A percentile compares a stretch with the other conserved stretches of the same genome.
Conservation (phyloP, 2,329 filamentous ascomycete species). For the Penicillium sp. region DNA sequence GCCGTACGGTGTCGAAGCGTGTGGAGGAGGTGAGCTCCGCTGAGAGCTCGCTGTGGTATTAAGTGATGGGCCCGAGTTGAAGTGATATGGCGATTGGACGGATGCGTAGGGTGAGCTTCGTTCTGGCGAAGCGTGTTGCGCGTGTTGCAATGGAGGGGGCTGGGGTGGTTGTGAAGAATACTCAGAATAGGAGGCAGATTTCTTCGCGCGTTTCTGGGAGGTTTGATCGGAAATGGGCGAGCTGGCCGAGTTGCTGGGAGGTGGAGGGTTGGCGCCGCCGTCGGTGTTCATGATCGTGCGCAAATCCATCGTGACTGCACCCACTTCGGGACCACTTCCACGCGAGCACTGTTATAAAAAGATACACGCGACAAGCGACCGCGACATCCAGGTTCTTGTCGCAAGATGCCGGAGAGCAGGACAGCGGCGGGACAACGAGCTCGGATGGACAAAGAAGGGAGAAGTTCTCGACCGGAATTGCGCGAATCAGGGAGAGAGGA, state of each 20-base stretch:
- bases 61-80: conserved; percentile 33
- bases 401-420: conserved; percentile 8
- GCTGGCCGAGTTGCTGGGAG: conserved; percentile 33
- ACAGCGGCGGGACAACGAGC: conserved; percentile 15
- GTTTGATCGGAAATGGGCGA: conserved; percentile 27
- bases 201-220: conserved; percentile 30
- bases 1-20: conserved; percentile 33
- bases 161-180: conserved; percentile 38
- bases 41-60: conserved; percentile 34
- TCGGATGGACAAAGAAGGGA: conserved; percentile 24
- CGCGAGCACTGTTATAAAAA: conserved; percentile 20
- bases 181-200: conserved; percentile 27
- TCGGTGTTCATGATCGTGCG: conserved; percentile 56
- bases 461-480: conserved; percentile 25
- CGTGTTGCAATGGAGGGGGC: conserved; percentile 48
- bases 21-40: conserved; percentile 36
- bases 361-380: conserved; percentile 15
- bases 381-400: conserved; percentile 22
- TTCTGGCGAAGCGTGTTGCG: conserved; percentile 48
- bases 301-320: conserved; percentile 50
- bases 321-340: conserved; percentile 20
- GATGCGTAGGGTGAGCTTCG: conserved; percentile 42
- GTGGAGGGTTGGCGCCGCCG: conserved; percentile 33
- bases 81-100: conserved; percentile 44
- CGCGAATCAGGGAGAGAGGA: conserved; percentile 26